These are phyloP conservation scores for Phytophthora citrophthora DNA, from an alignment of 352 stramenopile genomes.

Conservation along the genomic window DNA sequence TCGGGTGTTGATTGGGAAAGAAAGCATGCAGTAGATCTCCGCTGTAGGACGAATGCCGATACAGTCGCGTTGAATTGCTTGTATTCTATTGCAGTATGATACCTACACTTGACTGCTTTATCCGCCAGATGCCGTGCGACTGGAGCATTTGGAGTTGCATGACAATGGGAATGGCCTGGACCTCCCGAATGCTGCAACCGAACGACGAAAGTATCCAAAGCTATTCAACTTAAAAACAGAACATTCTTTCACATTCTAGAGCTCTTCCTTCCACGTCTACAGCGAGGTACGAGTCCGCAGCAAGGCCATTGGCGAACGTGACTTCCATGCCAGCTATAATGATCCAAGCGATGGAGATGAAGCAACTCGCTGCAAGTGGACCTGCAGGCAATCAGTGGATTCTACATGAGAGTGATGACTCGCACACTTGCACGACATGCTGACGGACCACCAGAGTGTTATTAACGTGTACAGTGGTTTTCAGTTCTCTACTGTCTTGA, in stretches of 20 bases:
- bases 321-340: no score
- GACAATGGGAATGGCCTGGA: conserved; percentile 2
- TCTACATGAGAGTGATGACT: not conserved
- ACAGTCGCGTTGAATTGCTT: not conserved
- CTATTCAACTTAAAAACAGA: not conserved
- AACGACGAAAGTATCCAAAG: conserved; percentile 14
- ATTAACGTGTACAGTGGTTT: no score
- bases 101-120: not conserved
- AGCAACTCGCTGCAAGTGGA: no score
- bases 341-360: no score
- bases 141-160: conserved; percentile 4
- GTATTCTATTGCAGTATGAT: conserved; percentile 9
- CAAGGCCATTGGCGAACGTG: no score
- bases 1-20: no score
- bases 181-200: conserved; percentile 18
- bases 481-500: no score
- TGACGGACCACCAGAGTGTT: not conserved
- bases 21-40: not conserved
- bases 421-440: not conserved
- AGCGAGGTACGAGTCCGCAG: no score
- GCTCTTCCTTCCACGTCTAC: no score
- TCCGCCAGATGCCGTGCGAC: conserved; percentile 17
- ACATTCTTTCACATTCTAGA: no score
- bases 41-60: not conserved
- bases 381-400: not conserved